Percentiles rank a stretch among this genome's conserved stretches.
Evolutionary conservation across 1,139 yeast genomes (phyloP).

Genomic region (Candida gigantensis): DNA sequence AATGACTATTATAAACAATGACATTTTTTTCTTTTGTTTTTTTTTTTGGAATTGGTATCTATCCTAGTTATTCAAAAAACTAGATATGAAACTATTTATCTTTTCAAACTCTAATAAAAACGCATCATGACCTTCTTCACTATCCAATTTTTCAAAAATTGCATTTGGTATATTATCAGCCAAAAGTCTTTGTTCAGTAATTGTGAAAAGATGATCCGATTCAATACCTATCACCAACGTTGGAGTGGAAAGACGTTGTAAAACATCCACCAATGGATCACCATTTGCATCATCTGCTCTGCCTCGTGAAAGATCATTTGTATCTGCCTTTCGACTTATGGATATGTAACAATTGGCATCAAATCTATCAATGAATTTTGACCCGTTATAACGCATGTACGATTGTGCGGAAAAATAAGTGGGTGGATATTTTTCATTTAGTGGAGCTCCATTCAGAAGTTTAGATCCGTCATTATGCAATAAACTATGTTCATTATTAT

Average conservation of each 20-base stretch:
- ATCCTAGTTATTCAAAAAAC: slow-evolving; percentile 3
- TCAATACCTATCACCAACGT: slow-evolving; percentile 84
- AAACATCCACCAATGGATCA: slow-evolving; percentile 44
- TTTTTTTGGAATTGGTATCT: too few species aligned
- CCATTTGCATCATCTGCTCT: slow-evolving; percentile 44
- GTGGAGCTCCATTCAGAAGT: slow-evolving; percentile 17
- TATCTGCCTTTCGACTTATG: slow-evolving; percentile 88
- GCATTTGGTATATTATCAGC: slow-evolving; percentile 77
- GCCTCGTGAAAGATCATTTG: slow-evolving; percentile 90
- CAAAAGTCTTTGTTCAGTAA: slow-evolving; percentile 83
- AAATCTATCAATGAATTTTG: slow-evolving; percentile 82
- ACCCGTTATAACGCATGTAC: slow-evolving; percentile 89
- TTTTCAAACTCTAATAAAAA: slow-evolving; percentile 84
- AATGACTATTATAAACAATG: too few species aligned
- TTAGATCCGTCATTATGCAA: slow-evolving; percentile 46
- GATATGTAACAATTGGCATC: slow-evolving; percentile 97
- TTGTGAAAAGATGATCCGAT: slow-evolving; percentile 91
- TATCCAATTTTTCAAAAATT: slow-evolving; percentile 65
- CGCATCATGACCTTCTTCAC: slow-evolving; percentile 99
- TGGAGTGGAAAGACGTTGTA: slow-evolving; percentile 65
- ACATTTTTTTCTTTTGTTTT: too few species aligned
- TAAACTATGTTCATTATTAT: slow-evolving; percentile 50
- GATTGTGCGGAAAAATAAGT: slow-evolving; percentile 95
- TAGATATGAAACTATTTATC: slow-evolving; percentile 48
- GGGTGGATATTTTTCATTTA: slow-evolving; percentile 54